Evolutionary conservation across 257 asterid species (phyloP).

Genomic region (Przewalskia tangutica): DNA sequence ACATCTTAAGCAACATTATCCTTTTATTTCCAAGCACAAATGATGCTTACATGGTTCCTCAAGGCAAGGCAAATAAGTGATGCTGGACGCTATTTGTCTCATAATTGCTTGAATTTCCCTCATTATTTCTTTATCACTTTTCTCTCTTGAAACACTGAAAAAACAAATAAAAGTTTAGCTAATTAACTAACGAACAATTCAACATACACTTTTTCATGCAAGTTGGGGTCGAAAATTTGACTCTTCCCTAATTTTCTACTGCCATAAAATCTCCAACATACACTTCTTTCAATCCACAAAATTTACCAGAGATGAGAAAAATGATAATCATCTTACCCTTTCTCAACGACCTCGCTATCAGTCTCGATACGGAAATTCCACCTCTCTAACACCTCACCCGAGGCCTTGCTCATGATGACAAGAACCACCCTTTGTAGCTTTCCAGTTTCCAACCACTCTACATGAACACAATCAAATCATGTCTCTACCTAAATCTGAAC

Average conservation of each 20-base stretch:
- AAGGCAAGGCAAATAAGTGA: conserved; percentile 89
- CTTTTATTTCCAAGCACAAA: not conserved
- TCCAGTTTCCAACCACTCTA: conserved; percentile 96
- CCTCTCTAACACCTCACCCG: conserved; percentile 87
- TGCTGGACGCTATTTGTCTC: conserved; percentile 96
- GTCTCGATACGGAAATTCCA: conserved; percentile 93
- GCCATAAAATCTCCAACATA: not conserved
- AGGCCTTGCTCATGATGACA: conserved; percentile 85
- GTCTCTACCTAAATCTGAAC: not conserved
- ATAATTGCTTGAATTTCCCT: conserved; percentile 95
- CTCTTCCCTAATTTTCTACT: not conserved
- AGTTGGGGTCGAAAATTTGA: not conserved
- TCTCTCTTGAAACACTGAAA: conserved; percentile 70
- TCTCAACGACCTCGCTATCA: conserved; percentile 73
- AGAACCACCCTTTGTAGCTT: conserved; percentile 81
- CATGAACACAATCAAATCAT: not conserved
- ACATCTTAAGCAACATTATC: not conserved
- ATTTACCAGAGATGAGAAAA: not conserved
- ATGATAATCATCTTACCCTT: conserved; percentile 43
- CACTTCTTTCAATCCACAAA: not conserved
- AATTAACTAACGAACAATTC: not conserved
- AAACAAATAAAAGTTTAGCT: not conserved
- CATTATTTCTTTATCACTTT: conserved; percentile 92
- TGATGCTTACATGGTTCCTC: conserved; percentile 73
- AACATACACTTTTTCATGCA: not conserved